Conservation (phyloP, 768 basidiomycete species). For the Mycena metata region DNA sequence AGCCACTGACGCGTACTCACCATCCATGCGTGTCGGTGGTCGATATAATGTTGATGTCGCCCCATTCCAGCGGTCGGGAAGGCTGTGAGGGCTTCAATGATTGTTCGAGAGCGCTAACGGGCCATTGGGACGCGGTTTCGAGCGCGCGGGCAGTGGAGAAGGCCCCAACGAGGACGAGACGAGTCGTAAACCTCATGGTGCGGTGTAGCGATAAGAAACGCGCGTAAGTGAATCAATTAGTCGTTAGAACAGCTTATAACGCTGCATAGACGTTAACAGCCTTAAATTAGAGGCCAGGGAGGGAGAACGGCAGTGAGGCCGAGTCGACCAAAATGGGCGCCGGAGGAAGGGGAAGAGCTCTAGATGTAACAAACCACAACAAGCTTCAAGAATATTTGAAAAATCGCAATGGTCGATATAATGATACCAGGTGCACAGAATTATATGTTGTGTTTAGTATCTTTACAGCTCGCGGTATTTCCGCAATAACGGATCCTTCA, state of each 20-base stretch:
- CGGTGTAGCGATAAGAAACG: neutral
- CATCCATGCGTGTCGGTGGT: conserved; percentile 75
- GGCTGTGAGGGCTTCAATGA: conserved; percentile 56
- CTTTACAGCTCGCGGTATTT: conserved; percentile 29
- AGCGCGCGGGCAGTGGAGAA: conserved; percentile 6
- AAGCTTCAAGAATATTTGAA: too few relatives aligned
- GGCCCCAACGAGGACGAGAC: conserved; percentile 5
- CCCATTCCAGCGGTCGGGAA: conserved; percentile 80
- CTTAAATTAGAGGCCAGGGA: neutral
- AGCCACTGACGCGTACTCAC: neutral
- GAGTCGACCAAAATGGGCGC: too few relatives aligned
- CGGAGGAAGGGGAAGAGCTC: too few relatives aligned
- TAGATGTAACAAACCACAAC: too few relatives aligned
- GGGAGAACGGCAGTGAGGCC: neutral
- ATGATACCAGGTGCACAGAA: too few relatives aligned
- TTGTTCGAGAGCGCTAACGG: neutral
- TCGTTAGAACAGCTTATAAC: neutral
- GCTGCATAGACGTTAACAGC: neutral
- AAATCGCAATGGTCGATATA: too few relatives aligned
- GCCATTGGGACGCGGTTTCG: conserved; percentile 20
- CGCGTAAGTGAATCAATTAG: conserved; percentile 16
- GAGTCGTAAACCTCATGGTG: conserved; percentile 19
- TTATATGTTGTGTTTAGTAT: too few relatives aligned
- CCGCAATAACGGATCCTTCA: conserved; percentile 44
- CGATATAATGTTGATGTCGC: conserved; percentile 89